phyloP scores from a whole-genome alignment of 768 basidiomycete species.

The Paxillus ammoniavirescens region DNA sequence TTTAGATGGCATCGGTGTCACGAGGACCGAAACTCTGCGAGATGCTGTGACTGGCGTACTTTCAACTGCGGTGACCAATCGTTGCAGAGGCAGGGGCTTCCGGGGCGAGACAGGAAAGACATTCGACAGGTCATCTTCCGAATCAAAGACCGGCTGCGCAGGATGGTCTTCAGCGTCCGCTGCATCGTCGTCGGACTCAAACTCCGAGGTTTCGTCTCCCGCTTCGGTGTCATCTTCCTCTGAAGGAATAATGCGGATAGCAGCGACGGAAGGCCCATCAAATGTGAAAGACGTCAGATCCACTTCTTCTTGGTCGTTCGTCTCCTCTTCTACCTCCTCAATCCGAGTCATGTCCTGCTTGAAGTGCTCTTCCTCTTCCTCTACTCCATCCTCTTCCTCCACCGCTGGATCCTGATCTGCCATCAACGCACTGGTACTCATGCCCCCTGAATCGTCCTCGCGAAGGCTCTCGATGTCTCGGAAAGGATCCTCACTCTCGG shows the following conservation, averaged over 20 bases:
- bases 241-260: slow-evolving; percentile 49
- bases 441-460: slow-evolving; percentile 51
- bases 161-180: slow-evolving; percentile 6
- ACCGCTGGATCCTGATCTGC: slow-evolving; percentile 3
- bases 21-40: slow-evolving; percentile 8
- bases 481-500: slow-evolving; percentile 85
- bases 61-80: neutral
- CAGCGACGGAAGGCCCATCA: slow-evolving; percentile 55
- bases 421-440: slow-evolving; percentile 1
- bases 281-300: slow-evolving; percentile 73
- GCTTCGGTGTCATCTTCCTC: slow-evolving; percentile 25
- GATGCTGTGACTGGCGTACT: slow-evolving; percentile 20
- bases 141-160: slow-evolving; percentile 12
- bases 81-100: neutral
- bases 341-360: slow-evolving; percentile 35
- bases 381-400: slow-evolving; percentile 4
- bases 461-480: slow-evolving; percentile 85
- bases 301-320: slow-evolving; percentile 64
- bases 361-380: slow-evolving; percentile 15
- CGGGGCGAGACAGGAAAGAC: slow-evolving; percentile 6
- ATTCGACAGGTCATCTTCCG: slow-evolving; percentile 41
- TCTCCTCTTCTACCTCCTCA: slow-evolving; percentile 43
- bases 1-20: slow-evolving; percentile 34
- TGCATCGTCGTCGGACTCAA: slow-evolving; percentile 27
- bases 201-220: slow-evolving; percentile 43